Evolutionary conservation across 768 basidiomycete species (phyloP), one percentile per base, ranked within the genome.

Genomic region (Leucosporidium yakuticum): DNA sequence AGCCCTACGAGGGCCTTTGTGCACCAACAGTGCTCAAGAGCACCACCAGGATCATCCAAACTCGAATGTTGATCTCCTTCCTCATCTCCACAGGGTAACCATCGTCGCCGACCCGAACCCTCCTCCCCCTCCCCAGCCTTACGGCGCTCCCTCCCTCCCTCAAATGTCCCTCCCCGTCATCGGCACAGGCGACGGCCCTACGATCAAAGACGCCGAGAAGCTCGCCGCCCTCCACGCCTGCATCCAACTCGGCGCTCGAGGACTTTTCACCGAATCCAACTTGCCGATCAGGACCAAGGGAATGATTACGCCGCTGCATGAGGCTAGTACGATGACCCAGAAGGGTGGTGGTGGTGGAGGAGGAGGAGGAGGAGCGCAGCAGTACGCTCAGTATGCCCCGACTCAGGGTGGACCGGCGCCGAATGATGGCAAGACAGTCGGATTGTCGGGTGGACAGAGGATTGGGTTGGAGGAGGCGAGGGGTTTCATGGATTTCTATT

Each of bases 401-500:
- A 36, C 27, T 12, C 48, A 32, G 14, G 60, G 68, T 31, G 48
- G 64, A 4, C 60, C 60, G 23, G 67, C 58, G 20, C 21, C 34
- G 23, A 73, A 73, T 47, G 65, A 73, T 25, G 71, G 71, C 23
- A 77, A 78, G 47, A 76, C 73, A 6, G 80, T 80, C 39, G 76
- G 73, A 11, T 75, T 93, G 17, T 84, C 86, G 4, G 88, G 91
- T 74, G 85, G 86, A 31, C 82, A 84, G 17, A 74, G 79, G 27
- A 83, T 93, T 69, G 80, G 80, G 11, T 87, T 87, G 60, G 89
- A 90, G 61, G 83, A 83, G 61, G 91, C 91, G 4, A 85, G 88
- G 59, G 85, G 84, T 68, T 97, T 97, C 81, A 93, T 96, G 88
- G 93, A 94, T 70, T 97, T 89, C 77, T 97, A 97, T 75, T 95